Percentiles rank a stretch among this genome's conserved stretches.
Evolutionary conservation across 805 yeast genomes (phyloP).

Genomic region (Jamesozyma rosinii): DNA sequence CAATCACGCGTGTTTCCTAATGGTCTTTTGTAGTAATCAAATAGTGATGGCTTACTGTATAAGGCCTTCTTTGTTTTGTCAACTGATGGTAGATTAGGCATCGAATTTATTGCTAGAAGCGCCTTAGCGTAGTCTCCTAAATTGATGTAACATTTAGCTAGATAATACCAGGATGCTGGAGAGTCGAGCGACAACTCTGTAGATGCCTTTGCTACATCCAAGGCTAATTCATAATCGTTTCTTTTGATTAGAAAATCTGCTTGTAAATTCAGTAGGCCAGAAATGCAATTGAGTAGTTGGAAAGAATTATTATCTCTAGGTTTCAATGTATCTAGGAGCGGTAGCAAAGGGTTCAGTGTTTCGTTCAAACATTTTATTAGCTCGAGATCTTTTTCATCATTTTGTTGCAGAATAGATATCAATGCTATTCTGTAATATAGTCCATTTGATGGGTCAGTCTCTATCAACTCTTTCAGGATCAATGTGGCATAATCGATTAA

Average conservation of each 20-base stretch:
- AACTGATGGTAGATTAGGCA: slow-evolving; percentile 22
- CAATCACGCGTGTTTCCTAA: slow-evolving; percentile 12
- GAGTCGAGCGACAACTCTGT: slow-evolving; percentile 26
- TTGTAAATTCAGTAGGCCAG: slow-evolving; percentile 24
- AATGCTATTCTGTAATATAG: slow-evolving; percentile 20
- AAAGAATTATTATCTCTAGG: slow-evolving; percentile 16
- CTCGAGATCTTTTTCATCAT: slow-evolving; percentile 18
- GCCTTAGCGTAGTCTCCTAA: slow-evolving; percentile 20
- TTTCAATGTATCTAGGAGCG: slow-evolving; percentile 10
- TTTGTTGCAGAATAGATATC: slow-evolving; percentile 18
- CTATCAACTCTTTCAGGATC: slow-evolving; percentile 10
- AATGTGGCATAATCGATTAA: slow-evolving; percentile 16
- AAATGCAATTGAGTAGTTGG: slow-evolving; percentile 19
- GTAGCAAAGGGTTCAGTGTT: slow-evolving; percentile 15
- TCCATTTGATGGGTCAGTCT: slow-evolving; percentile 14
- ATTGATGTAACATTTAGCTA: slow-evolving; percentile 23
- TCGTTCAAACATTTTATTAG: slow-evolving; percentile 16
- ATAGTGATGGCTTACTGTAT: slow-evolving; percentile 9
- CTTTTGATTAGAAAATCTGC: slow-evolving; percentile 19
- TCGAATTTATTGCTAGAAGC: slow-evolving; percentile 25
- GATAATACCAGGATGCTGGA: slow-evolving; percentile 25
- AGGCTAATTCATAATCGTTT: slow-evolving; percentile 21
- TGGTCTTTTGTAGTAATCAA: slow-evolving; percentile 23
- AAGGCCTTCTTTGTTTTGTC: slow-evolving; percentile 19
- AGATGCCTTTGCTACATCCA: slow-evolving; percentile 18